These are phyloP conservation scores for Solanum gandarillasii DNA, from an alignment of 257 asterid species.

Conservation along the genomic window DNA sequence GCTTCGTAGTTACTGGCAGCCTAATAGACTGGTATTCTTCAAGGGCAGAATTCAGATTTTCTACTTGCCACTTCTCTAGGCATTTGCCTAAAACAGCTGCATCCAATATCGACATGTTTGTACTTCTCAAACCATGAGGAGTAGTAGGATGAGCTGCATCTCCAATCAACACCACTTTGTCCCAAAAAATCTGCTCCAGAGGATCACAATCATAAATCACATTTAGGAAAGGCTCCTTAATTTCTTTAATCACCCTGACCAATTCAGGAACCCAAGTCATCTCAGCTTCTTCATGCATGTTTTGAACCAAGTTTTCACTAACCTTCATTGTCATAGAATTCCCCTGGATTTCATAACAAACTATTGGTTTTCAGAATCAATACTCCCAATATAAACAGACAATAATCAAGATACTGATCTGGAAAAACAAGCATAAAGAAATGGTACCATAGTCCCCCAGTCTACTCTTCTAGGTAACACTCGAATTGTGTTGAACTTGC, in stretches of 20 bases:
- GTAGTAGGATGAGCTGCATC: slow-evolving; percentile 95
- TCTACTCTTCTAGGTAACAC: neutral
- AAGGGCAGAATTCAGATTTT: slow-evolving; percentile 38
- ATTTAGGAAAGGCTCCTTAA: slow-evolving; percentile 53
- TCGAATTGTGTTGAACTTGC: neutral
- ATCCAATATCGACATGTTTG: slow-evolving; percentile 87
- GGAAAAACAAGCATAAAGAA: neutral
- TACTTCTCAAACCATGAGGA: slow-evolving; percentile 87
- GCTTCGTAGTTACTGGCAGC: slow-evolving; percentile 37
- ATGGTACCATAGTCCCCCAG: neutral
- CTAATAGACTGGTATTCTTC: slow-evolving; percentile 56
- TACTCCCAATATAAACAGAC: neutral
- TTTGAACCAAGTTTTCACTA: slow-evolving; percentile 31
- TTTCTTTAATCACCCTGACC: slow-evolving; percentile 44
- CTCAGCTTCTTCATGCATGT: slow-evolving; percentile 51
- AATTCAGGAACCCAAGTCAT: slow-evolving; percentile 62
- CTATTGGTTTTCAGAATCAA: neutral
- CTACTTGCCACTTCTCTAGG: slow-evolving; percentile 51
- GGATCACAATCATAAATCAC: slow-evolving; percentile 74
- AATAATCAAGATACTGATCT: neutral
- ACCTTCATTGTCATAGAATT: slow-evolving; percentile 64
- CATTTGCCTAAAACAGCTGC: slow-evolving; percentile 74
- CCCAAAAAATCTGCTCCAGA: slow-evolving; percentile 47
- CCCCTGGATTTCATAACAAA: slow-evolving; percentile 29
- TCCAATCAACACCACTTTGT: slow-evolving; percentile 60